Evolutionary conservation across 768 basidiomycete species (phyloP).

Genomic region (Melanogaster broomeanus): DNA sequence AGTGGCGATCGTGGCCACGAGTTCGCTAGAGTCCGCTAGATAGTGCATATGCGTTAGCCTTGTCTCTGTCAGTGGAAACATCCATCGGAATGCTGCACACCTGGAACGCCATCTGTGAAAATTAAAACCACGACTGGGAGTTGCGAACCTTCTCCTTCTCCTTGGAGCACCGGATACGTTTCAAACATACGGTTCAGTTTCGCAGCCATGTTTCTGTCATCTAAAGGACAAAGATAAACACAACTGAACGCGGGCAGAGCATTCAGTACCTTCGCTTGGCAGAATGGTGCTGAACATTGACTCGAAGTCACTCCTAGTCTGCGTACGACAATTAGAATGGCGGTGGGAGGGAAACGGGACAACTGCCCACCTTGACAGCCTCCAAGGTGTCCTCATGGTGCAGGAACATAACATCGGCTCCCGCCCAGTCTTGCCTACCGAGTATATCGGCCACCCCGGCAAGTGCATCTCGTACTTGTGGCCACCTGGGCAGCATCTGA

Average conservation of each 20-base stretch:
- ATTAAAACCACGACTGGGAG: constrained; percentile 15
- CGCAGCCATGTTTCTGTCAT: constrained; percentile 1
- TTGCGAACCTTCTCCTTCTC: constrained; percentile 1
- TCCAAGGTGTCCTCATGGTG: constrained; percentile 4
- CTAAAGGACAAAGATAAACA: not conserved
- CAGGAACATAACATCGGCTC: constrained; percentile 19
- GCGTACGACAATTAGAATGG: not conserved
- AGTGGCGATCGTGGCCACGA: constrained; percentile 7
- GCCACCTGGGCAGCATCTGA: constrained; percentile 24
- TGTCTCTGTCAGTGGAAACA: not conserved
- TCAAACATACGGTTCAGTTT: constrained; percentile 23
- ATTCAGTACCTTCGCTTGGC: not conserved
- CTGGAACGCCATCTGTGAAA: constrained; percentile 20
- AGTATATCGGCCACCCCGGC: constrained; percentile 10
- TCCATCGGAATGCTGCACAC: constrained; percentile 10
- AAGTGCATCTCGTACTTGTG: constrained; percentile 21
- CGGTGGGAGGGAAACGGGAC: too few relatives aligned
- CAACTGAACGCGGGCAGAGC: not conserved
- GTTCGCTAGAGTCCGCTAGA: constrained; percentile 14
- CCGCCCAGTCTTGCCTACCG: constrained; percentile 16
- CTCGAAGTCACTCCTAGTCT: constrained; percentile 21
- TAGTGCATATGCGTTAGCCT: not conserved
- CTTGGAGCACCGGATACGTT: constrained; percentile 4
- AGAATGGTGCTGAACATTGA: constrained; percentile 18
- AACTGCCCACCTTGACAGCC: constrained; percentile 10